phyloP scores from a whole-genome alignment of 116 monocot species.

The Cymodocea nodosa region DNA sequence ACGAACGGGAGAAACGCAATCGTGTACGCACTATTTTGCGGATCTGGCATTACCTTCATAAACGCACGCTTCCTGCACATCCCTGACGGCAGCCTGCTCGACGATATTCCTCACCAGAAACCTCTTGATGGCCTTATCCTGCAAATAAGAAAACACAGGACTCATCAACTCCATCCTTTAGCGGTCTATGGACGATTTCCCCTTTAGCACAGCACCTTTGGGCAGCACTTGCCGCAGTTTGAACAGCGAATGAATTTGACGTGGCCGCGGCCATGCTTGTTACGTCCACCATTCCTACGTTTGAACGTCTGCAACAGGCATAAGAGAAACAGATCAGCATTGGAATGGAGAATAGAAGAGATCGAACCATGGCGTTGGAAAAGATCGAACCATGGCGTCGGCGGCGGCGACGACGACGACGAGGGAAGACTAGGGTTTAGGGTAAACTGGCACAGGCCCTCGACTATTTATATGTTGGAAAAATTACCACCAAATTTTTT shows the following conservation, averaged over 20 bases:
- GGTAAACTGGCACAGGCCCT: too few relatives aligned
- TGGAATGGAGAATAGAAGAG: not conserved
- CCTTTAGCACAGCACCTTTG: slow-evolving; percentile 14
- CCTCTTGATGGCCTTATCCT: slow-evolving; percentile 75
- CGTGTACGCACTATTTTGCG: not conserved
- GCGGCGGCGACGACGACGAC: too few relatives aligned
- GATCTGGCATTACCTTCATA: slow-evolving; percentile 23
- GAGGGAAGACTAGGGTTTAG: too few relatives aligned
- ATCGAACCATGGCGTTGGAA: too few relatives aligned
- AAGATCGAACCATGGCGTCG: slow-evolving; percentile 3
- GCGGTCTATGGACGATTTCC: not conserved
- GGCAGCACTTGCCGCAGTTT: slow-evolving; percentile 49
- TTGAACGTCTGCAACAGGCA: slow-evolving; percentile 30
- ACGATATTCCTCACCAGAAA: slow-evolving; percentile 63
- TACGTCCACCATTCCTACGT: slow-evolving; percentile 48
- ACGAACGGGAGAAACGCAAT: not conserved
- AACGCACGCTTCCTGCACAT: slow-evolving; percentile 51
- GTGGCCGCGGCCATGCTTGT: slow-evolving; percentile 54
- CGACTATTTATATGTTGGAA: too few relatives aligned
- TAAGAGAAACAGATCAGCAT: slow-evolving; percentile 2
- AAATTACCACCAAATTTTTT: too few relatives aligned
- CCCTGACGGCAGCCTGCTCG: slow-evolving; percentile 43
- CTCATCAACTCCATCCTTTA: not conserved
- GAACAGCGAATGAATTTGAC: slow-evolving; percentile 48
- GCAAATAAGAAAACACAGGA: not conserved